Conservation (phyloP, 2,329 filamentous ascomycete species). For the Ophiostoma populinum region DNA sequence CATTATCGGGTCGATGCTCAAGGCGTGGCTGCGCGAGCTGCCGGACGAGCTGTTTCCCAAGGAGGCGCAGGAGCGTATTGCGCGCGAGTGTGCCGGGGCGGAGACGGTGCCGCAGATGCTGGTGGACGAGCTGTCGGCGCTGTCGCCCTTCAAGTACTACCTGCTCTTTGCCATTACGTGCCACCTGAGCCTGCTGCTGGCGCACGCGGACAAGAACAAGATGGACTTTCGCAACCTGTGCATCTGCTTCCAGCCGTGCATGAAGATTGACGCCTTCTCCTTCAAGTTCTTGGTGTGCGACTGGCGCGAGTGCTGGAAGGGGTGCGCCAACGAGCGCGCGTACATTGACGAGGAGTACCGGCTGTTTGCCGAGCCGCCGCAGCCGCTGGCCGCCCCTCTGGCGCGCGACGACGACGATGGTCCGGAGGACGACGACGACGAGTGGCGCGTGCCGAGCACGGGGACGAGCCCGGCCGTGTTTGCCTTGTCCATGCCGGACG, state of each 20-base stretch:
- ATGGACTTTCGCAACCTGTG: constrained; percentile 95
- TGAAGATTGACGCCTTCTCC: constrained; percentile 89
- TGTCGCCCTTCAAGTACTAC: constrained; percentile 97
- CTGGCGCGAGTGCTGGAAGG: constrained; percentile 95
- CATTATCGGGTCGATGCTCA: constrained; percentile 89
- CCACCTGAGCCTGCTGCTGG: constrained; percentile 78
- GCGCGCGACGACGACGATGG: too few species aligned
- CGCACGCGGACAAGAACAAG: constrained; percentile 89
- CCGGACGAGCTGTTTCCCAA: constrained; percentile 90
- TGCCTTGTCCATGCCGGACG: not conserved
- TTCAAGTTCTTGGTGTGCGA: constrained; percentile 92
- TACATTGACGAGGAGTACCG: constrained; percentile 55
- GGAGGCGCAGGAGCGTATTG: constrained; percentile 60
- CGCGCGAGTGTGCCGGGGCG: constrained; percentile 61
- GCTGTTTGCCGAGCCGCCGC: constrained; percentile 40
- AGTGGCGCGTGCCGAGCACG: not conserved
- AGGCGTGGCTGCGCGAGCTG: constrained; percentile 88
- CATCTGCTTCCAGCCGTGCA: constrained; percentile 92
- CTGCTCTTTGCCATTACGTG: constrained; percentile 94
- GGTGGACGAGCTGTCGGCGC: constrained; percentile 71
- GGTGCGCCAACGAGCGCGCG: constrained; percentile 76
- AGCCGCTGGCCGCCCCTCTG: constrained; percentile 18
- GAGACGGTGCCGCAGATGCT: constrained; percentile 71
- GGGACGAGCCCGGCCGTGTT: constrained; percentile 16
- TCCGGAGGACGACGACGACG: too few species aligned